Base-by-base conservation (phyloP, 2,329 filamentous ascomycete species). In the Celoporthe dispersa region DNA sequence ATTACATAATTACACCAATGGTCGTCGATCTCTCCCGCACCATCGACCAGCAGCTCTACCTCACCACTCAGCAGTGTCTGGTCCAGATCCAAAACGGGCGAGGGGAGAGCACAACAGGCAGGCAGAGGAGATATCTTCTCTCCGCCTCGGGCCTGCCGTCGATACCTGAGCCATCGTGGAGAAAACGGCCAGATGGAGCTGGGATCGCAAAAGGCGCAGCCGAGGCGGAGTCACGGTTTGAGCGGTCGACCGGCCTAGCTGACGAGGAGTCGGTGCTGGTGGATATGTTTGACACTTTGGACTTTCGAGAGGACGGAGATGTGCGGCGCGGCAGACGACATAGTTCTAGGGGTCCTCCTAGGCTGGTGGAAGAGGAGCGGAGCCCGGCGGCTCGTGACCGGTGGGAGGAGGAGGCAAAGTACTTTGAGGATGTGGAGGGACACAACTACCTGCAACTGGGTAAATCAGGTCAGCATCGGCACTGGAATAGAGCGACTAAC, bases 1-100 rank as follows among this genome's bases (percentile, higher is more conserved):
- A 8, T 12, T 25, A 48, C 37, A 7, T 19, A 41, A 41, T 44
- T 22, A 11, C 12, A 31, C 48, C 65, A 11, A 71, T 71, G 69
- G 57, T 68, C 19, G 60, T 66, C 31, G 69, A 71, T 39, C 33
- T 69, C 22, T 44, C 66, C 53, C 51, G 64, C 57, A 57, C 55
- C 37, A 67, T 71, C 60, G 70, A 67, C 64, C 28, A 65, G 19
- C 57, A 67, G 41, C 64, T 67, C 51, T 70, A 69, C 60, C 64
- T 64, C 59, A 68, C 64, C 28, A 70, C 70, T 0, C 64, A 71
- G 61, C 39, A 67, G 64, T 67, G 59, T 44, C 44, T 70, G 33
- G 19, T 28, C 12, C 53, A 60, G 19, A n/a, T 67, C 22, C 65
- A 11, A 9, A 28, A 25, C 25, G 12, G 16, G 25, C 8, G 25